These are phyloP conservation scores for Entrophospora sp. DNA, from an alignment of 192 early-diverging fungal genomes.

Conservation along the genomic window DNA sequence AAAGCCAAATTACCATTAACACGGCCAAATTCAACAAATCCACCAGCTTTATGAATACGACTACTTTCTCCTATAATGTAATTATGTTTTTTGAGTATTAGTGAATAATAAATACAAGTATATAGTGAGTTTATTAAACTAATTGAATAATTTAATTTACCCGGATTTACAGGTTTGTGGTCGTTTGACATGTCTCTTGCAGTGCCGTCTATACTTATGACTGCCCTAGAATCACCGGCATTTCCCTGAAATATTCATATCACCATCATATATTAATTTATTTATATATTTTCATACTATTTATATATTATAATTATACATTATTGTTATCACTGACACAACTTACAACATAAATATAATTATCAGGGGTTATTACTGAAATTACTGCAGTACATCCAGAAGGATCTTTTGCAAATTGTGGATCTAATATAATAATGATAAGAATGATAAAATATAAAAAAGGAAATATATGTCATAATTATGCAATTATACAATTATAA, in stretches of 20 bases:
- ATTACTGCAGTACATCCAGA: slow-evolving; percentile 97
- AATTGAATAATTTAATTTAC: slow-evolving; percentile 12
- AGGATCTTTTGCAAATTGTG: slow-evolving; percentile 68
- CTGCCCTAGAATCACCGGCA: slow-evolving; percentile 92
- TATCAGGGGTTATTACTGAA: slow-evolving; percentile 75
- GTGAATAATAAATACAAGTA: background rate
- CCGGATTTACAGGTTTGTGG: slow-evolving; percentile 89
- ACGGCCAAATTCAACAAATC: slow-evolving; percentile 96
- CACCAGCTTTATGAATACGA: slow-evolving; percentile 85
- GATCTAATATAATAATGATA: slow-evolving; percentile 38
- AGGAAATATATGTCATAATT: background rate
- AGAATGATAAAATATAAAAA: background rate
- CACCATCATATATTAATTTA: background rate
- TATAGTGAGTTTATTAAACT: slow-evolving; percentile 14
- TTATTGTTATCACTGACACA: background rate
- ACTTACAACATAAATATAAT: slow-evolving; percentile 62
- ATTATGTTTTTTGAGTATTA: background rate
- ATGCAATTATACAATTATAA: background rate
- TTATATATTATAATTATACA: background rate
- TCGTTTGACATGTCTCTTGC: slow-evolving; percentile 78
- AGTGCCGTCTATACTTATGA: slow-evolving; percentile 72
- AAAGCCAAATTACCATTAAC: slow-evolving; percentile 98
- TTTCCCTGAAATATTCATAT: slow-evolving; percentile 48
- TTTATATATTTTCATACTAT: background rate
- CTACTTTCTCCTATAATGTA: slow-evolving; percentile 50